These are phyloP conservation scores for Microbotryomycetes sp. DNA, from an alignment of 1,284 basidiomycete species.

Conservation along the genomic window DNA sequence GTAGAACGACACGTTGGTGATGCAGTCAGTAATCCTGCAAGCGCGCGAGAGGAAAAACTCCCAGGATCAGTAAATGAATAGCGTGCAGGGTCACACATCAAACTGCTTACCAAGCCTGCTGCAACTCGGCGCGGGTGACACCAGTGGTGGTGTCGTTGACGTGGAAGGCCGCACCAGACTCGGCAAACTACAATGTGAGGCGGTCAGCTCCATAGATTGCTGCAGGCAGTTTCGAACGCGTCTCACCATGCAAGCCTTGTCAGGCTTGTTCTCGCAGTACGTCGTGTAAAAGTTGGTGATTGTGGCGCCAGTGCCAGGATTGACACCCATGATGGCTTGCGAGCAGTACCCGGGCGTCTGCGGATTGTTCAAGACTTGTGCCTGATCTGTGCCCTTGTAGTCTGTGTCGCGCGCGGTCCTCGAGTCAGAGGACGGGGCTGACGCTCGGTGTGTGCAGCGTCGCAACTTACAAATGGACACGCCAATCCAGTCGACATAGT, in stretches of 20 bases:
- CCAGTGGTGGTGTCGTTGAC: constrained; percentile 25
- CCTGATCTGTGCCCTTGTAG: constrained; percentile 27
- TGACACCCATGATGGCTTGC: constrained; percentile 24
- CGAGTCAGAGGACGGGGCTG: background rate
- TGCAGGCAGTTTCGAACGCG: background rate
- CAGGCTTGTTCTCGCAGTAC: constrained; percentile 30
- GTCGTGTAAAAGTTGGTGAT: constrained; percentile 28
- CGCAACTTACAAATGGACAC: constrained; percentile 33
- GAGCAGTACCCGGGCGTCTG: constrained; percentile 31
- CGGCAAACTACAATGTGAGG: constrained; percentile 28
- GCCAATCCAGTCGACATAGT: constrained; percentile 39
- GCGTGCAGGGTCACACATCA: background rate
- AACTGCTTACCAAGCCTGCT: constrained; percentile 36
- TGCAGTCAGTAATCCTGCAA: constrained; percentile 26
- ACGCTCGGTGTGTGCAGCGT: too few relatives aligned
- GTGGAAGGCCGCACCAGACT: constrained; percentile 37
- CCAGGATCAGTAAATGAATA: too few relatives aligned
- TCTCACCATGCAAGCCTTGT: constrained; percentile 33
- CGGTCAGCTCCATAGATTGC: background rate
- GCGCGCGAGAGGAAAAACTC: background rate
- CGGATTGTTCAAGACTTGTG: constrained; percentile 24
- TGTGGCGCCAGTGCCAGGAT: constrained; percentile 14
- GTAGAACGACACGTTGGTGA: constrained; percentile 20
- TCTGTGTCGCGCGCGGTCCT: background rate
- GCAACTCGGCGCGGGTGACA: constrained; percentile 24